phyloP scores from a whole-genome alignment of 1,284 basidiomycete genomes.

The Papiliotrema nemorosa region DNA sequence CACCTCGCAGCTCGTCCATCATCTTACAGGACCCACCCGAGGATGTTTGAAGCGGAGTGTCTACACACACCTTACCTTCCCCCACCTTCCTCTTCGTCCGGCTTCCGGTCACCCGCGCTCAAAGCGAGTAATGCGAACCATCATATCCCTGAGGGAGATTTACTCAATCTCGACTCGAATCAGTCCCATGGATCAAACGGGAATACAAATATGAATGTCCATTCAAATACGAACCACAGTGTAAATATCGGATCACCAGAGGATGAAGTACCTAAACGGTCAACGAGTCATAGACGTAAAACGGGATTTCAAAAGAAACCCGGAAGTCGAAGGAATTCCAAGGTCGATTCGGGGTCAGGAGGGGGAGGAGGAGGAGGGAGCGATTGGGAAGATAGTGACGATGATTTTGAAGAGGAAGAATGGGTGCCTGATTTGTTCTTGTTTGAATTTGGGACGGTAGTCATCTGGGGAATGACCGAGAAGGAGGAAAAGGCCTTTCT shows the following conservation, averaged over 20 bases:
- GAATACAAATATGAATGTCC: no score
- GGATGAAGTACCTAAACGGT: slow-evolving; percentile 7
- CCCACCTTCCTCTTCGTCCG: slow-evolving; percentile 27
- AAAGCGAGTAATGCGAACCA: slow-evolving; percentile 19
- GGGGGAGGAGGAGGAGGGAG: slow-evolving; percentile 52
- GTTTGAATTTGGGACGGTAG: slow-evolving; percentile 85
- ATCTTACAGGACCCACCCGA: slow-evolving; percentile 78
- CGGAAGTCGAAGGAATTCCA: slow-evolving; percentile 53
- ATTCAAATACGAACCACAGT: not conserved
- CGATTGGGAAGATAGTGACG: slow-evolving; percentile 55
- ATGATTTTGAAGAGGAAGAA: slow-evolving; percentile 59
- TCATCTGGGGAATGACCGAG: slow-evolving; percentile 97
- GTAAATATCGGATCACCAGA: not conserved
- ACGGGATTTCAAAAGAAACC: slow-evolving; percentile 45
- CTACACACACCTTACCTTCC: slow-evolving; percentile 48
- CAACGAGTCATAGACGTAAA: slow-evolving; percentile 1
- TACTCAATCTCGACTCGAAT: slow-evolving; percentile 34
- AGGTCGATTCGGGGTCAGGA: no score
- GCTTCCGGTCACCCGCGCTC: slow-evolving; percentile 35
- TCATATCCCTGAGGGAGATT: slow-evolving; percentile 41
- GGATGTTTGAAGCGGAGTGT: slow-evolving; percentile 52
- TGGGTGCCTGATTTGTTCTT: slow-evolving; percentile 76
- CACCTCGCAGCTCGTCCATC: slow-evolving; percentile 78
- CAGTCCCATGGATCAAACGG: no score
- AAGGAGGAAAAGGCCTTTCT: slow-evolving; percentile 84